phyloP scores from a whole-genome alignment of 805 yeast species.

The Hanseniaspora jakobsenii region DNA sequence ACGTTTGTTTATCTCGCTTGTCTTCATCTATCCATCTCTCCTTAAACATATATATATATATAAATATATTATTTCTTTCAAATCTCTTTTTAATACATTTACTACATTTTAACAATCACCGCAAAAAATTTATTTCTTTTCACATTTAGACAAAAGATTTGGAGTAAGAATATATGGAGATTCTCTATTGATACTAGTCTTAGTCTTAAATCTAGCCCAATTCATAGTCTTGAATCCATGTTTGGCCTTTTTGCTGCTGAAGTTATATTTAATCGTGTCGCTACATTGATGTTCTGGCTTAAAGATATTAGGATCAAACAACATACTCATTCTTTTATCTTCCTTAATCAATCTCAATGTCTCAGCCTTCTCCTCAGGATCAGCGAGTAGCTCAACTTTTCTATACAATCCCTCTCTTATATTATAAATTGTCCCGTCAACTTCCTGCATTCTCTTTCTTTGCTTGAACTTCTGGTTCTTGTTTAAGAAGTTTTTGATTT shows the following conservation, averaged over 20 bases:
- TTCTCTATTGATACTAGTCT: constrained; percentile 14
- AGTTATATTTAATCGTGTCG: constrained; percentile 5
- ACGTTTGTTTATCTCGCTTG: no score
- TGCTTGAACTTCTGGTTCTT: constrained; percentile 70
- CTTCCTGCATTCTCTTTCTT: constrained; percentile 67
- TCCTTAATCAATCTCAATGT: constrained; percentile 5
- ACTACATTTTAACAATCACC: no score
- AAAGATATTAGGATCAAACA: constrained; percentile 5
- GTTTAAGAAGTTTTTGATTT: constrained; percentile 68
- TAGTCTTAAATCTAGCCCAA: constrained; percentile 13
- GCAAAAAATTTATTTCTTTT: no score
- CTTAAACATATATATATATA: no score
- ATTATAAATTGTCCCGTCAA: constrained; percentile 64
- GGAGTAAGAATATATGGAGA: constrained; percentile 5
- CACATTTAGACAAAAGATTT: no score
- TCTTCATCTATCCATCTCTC: no score
- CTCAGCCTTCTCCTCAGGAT: not conserved
- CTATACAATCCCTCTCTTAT: constrained; percentile 30
- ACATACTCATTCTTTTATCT: constrained; percentile 1
- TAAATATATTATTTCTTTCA: no score
- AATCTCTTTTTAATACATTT: no score
- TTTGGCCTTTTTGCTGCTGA: constrained; percentile 6
- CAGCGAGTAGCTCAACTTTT: constrained; percentile 30
- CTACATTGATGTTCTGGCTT: constrained; percentile 12
- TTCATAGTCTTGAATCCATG: constrained; percentile 11